Base-by-base conservation (phyloP, 495 filamentous ascomycete species). In the Aspergillus baeticus region DNA sequence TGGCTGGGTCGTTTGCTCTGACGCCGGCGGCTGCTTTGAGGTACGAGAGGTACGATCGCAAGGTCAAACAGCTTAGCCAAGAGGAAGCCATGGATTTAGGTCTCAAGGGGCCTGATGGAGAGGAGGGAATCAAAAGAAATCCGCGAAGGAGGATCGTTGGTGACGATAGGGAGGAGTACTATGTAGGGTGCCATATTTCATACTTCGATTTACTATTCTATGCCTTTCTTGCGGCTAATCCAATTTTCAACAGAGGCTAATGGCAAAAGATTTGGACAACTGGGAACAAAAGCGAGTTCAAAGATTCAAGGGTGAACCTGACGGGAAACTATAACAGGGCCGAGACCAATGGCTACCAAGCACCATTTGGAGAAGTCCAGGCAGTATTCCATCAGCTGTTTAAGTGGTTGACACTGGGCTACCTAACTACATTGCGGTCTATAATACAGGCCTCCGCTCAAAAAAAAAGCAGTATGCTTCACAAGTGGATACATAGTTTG, bases 201-300 rank as follows among this genome's bases (percentile, higher is more conserved):
- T n/a, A n/a, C n/a, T n/a, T n/a, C n/a, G n/a, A n/a, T n/a, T n/a
- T n/a, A n/a, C n/a, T n/a, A n/a, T n/a, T n/a, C n/a, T n/a, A n/a
- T n/a, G n/a, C n/a, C 22, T 14, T 35, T 45, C 23, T 31, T 39
- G 15, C 20, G 1, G 34, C 34, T 39, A 41, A 61, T 42, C 10
- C 48, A 14, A 42, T 54, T 46, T 18, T 46, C 15, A 43, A 51
- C 69, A 96, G 92, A 86, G 87, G 72, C 77, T 97, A 14, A 88
- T 92, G 58, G 88, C 87, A 26, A 95, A 97, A 73, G 92, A 98
- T 69, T 66, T 96, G 47, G 93, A 98, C 63, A 81, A 90, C 63
- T 99, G 95, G 95, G 95, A 99, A 69, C 92, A 96, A 67, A 94
- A 90, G 70, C 82, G 95, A 45, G 91, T 98, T 13, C 82, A 92